These are phyloP conservation scores for Bolboschoenus planiculmis DNA, from an alignment of 176 grass and related monocot species.

Conservation along the genomic window DNA sequence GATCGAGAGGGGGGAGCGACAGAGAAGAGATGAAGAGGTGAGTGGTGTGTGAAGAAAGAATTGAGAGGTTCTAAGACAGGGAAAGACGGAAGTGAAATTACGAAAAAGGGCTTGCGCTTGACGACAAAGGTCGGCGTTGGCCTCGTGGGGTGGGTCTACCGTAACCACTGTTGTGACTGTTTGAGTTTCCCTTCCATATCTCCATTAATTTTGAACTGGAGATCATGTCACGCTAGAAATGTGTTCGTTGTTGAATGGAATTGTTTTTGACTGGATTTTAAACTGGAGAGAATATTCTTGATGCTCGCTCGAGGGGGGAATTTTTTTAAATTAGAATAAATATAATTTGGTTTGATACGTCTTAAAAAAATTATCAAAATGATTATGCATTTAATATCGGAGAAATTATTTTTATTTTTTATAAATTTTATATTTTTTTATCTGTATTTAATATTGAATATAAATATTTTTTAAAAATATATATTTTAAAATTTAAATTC, in stretches of 20 bases:
- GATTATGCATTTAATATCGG: neutral
- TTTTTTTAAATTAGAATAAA: neutral
- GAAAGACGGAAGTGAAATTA: neutral
- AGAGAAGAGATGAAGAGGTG: neutral
- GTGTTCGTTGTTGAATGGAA: neutral
- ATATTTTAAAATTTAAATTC: too few species aligned
- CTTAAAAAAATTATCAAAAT: too few species aligned
- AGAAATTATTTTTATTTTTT: neutral
- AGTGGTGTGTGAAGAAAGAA: neutral
- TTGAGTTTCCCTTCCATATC: neutral
- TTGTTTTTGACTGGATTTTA: neutral
- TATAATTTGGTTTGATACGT: neutral
- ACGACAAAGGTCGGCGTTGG: slow-evolving; percentile 27
- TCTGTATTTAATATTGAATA: too few species aligned
- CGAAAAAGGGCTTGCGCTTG: slow-evolving; percentile 19
- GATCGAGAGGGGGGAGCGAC: neutral
- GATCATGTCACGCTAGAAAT: neutral
- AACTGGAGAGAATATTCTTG: neutral
- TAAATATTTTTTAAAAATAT: too few species aligned
- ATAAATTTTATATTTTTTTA: too few species aligned
- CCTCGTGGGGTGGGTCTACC: slow-evolving; percentile 13
- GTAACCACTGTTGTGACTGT: neutral
- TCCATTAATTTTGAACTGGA: neutral
- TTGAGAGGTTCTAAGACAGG: neutral
- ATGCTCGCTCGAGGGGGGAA: neutral